Evolutionary conservation across 2,329 filamentous ascomycete species (phyloP), one percentile per base, ranked within the genome.

Genomic region (Pyrenophora tritici-repentis): DNA sequence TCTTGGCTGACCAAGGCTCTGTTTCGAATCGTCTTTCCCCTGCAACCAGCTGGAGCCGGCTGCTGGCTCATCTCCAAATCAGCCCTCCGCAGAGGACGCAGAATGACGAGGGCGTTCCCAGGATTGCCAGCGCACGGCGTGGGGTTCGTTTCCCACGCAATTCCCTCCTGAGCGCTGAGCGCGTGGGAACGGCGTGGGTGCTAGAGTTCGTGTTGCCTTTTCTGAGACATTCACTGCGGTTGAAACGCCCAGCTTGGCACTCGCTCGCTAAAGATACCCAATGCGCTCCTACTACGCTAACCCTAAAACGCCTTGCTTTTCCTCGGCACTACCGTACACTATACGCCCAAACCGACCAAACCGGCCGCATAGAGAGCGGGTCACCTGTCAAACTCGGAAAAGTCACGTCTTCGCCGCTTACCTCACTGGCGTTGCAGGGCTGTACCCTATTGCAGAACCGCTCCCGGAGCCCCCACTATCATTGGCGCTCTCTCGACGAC

Each of bases 1-100:
- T 50, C 66, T 66, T 70, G 67, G 68, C 68, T 63, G 64, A 61
- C 51, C 56, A 58, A 37, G 24, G 51, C 14, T 49, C n/a, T 20
- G 35, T 22, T 22, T 29, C 17, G 34, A 18, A 14, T 42, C 31
- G n/a, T 22, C 24, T 43, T 42, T 53, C 51, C 40, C 49, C 45
- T 45, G 12, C 4, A 8, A 5, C 8, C 8, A 29, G 24, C 24
- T 45, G n/a, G 6, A 10, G 6, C 8, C 24, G 8, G 24, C 24
- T 29, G 8, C 24, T 29, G 24, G 24, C 24, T 29, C 24, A 8
- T 9, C 4, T 7, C 8, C 24, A 29, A 7, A 29, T n/a, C n/a
- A 8, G 3, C 8, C 24, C 24, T 10, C 5, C 24, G 24, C 24
- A 29, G 9, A 12, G 26, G 26, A 29, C 26, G 10, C 26, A 29